Evolutionary conservation across 192 early-diverging fungal species (phyloP).

Genomic region (Tieghemiomyces parasiticus): DNA sequence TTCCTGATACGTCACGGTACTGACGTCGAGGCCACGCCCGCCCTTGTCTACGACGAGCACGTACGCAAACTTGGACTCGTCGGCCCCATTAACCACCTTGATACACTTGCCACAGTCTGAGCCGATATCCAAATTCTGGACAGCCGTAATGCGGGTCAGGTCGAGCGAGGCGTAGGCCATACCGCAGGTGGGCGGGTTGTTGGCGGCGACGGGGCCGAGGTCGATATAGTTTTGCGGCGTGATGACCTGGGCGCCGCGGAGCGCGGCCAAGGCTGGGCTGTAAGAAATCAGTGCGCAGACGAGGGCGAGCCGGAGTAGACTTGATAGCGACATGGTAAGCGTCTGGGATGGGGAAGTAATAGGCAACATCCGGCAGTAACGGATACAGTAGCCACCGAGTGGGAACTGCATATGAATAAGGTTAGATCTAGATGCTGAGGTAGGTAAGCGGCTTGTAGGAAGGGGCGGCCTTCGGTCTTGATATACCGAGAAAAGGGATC

Average conservation of each 20-base stretch:
- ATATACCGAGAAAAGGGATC: too few species aligned
- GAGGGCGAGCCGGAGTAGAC: too few species aligned
- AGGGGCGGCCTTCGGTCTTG: too few species aligned
- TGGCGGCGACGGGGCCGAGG: conserved; percentile 16
- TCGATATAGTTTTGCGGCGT: conserved; percentile 29
- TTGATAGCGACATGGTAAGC: too few species aligned
- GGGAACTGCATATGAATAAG: too few species aligned
- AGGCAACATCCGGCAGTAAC: too few species aligned
- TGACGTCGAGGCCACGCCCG: conserved; percentile 32
- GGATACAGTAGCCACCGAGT: too few species aligned
- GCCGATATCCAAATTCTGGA: conserved; percentile 22
- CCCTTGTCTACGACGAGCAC: conserved; percentile 38
- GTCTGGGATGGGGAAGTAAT: too few species aligned
- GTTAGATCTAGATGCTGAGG: too few species aligned
- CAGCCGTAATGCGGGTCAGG: conserved; percentile 34
- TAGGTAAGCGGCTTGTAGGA: too few species aligned
- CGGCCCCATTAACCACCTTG: conserved; percentile 22
- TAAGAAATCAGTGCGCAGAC: too few species aligned
- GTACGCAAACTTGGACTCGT: conserved; percentile 27
- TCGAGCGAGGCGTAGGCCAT: conserved; percentile 35
- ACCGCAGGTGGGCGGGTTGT: conserved; percentile 37
- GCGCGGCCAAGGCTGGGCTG: conserved; percentile 10
- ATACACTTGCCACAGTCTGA: conserved; percentile 33
- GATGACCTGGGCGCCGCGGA: conserved; percentile 24
- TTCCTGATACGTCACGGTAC: conserved; percentile 27